Base-by-base conservation (phyloP, 2,329 filamentous ascomycete genomes). In the Aureobasidium sp. region DNA sequence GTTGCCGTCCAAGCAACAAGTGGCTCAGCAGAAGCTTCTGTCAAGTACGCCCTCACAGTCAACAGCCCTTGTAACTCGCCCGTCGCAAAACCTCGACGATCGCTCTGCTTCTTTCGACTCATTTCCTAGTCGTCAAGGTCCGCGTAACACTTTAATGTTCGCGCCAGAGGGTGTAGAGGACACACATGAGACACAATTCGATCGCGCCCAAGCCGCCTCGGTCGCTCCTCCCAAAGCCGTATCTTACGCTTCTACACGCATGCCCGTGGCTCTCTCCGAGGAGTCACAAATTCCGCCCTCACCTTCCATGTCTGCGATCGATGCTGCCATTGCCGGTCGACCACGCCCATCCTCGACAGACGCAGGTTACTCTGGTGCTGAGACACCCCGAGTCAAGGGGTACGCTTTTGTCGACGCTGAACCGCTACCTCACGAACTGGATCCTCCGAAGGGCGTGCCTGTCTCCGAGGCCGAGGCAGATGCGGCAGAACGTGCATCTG, bases 381-480 rank as follows among this genome's bases (percentile, higher is more conserved):
- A 97, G 77, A 98, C 95, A 0, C 96, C 95, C 0, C 87, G 93
- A 2, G 93, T 98, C 0, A 97, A 97, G 69, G 96, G 96, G 1
- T 99, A 98, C 77, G 88, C 94, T 0, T 98, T 97, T 78, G 95
- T 99, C 42, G 94, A 97, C 71, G 94, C 97, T 65, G 92, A 92
- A 47, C 87, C 88, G 0, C 85, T 68, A 72, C 70, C 70, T 84
- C 91, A 73, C 11, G 80, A 90, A 63, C 80, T 92, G 10, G 86
- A 89, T 1, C 81, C 86, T 13, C 85, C 87, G 18, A 85, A 90
- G 72, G 78, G 68, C 11, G 29, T 33, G 10, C 72, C 73, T 16
- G 69, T 77, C 7, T 70, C 72, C 13, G 75, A 77, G 38, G 74
- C 72, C 61, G 73, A 77, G 59, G 76, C 73, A 3, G 73, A 76